phyloP scores from a whole-genome alignment of 306 rosid species.

The Fragaria ananassa region DNA sequence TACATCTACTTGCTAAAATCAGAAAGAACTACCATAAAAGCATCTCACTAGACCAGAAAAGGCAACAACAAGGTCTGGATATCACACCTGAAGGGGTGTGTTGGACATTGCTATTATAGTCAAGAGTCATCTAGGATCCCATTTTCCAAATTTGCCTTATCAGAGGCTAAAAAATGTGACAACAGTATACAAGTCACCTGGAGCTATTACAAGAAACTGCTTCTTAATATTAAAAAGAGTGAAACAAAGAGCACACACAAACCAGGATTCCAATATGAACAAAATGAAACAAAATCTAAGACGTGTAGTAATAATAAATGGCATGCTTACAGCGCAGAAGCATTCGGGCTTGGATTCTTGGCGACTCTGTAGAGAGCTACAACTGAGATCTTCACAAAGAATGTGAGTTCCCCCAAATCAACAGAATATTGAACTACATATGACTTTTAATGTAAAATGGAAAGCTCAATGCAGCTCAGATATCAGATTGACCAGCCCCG shows the following conservation, averaged over 20 bases:
- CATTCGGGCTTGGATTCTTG: conserved; percentile 56
- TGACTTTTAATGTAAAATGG: conserved; percentile 17
- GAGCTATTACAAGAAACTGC: conserved; percentile 45
- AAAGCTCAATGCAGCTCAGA: conserved; percentile 44
- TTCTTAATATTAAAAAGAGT: conserved; percentile 34
- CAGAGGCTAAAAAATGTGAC: conserved; percentile 37
- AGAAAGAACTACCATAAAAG: background rate
- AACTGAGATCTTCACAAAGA: conserved; percentile 39
- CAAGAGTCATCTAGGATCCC: conserved; percentile 26
- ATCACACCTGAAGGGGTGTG: conserved; percentile 1
- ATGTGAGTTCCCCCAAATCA: conserved; percentile 28
- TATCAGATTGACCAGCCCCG: conserved; percentile 43
- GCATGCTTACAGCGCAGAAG: conserved; percentile 89
- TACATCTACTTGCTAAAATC: background rate
- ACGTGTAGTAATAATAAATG: conserved; percentile 50
- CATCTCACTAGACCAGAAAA: conserved; percentile 11
- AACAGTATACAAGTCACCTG: conserved; percentile 39
- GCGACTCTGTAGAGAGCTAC: conserved; percentile 29
- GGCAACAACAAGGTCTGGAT: background rate
- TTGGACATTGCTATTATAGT: conserved; percentile 9
- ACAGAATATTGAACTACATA: conserved; percentile 29
- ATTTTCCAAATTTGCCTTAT: conserved; percentile 35
- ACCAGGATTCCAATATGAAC: conserved; percentile 73
- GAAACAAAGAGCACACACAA: conserved; percentile 49
- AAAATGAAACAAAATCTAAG: conserved; percentile 62